These are phyloP conservation scores for Tripterygium wilfordii DNA, from an alignment of 177 flowering plant species.

Conservation along the genomic window DNA sequence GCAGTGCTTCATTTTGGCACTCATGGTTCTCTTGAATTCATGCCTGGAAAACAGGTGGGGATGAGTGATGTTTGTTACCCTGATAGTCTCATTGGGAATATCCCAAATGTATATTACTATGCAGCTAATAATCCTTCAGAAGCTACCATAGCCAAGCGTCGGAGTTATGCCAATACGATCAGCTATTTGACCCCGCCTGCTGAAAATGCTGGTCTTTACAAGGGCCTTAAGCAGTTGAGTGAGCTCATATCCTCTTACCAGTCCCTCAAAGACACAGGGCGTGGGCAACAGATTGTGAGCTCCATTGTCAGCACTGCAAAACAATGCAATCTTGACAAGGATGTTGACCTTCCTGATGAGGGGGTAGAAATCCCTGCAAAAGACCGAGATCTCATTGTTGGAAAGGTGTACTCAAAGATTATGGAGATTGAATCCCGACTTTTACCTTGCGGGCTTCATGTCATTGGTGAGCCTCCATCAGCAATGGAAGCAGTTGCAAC, in stretches of 20 bases:
- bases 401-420: slow-evolving; percentile 92
- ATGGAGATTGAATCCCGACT: slow-evolving; percentile 99
- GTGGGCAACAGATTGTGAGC: slow-evolving; percentile 89
- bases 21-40: slow-evolving; percentile 97
- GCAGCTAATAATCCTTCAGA: slow-evolving; percentile 99
- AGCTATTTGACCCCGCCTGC: slow-evolving; percentile 99
- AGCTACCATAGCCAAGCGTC: slow-evolving; percentile 92
- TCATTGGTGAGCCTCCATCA: slow-evolving; percentile 98
- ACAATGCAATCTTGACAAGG: slow-evolving; percentile 99
- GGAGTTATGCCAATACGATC: slow-evolving; percentile 98
- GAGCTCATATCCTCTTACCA: slow-evolving; percentile 98
- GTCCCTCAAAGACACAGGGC: slow-evolving; percentile 90
- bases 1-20: slow-evolving; percentile 98
- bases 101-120: slow-evolving; percentile 93
- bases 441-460: slow-evolving; percentile 94
- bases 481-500: slow-evolving; percentile 99
- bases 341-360: slow-evolving; percentile 97
- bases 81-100: slow-evolving; percentile 95
- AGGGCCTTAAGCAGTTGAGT: slow-evolving; percentile 93
- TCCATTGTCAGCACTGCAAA: slow-evolving; percentile 93
- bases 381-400: slow-evolving; percentile 85
- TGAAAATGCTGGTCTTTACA: slow-evolving; percentile 98
- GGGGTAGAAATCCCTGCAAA: slow-evolving; percentile 60
- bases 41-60: slow-evolving; percentile 99
- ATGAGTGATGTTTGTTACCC: slow-evolving; percentile 99